Evolutionary conservation across 2,329 filamentous ascomycete species (phyloP).

Genomic region (Dactylellina leptospora): DNA sequence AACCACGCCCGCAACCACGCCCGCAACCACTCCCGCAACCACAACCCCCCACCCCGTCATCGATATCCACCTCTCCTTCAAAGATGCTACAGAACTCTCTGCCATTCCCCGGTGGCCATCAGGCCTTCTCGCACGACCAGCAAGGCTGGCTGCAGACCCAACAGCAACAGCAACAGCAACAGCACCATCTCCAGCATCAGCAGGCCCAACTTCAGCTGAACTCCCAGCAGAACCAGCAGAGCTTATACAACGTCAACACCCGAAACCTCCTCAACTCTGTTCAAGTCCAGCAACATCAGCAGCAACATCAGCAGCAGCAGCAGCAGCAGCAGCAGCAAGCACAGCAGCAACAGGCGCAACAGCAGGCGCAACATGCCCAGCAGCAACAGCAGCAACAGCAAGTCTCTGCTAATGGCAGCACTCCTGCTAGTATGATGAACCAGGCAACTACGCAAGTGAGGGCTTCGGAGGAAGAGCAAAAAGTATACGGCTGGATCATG

Average conservation of each 20-base stretch:
- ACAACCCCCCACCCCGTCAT: constrained; percentile 6
- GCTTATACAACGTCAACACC: constrained; percentile 44
- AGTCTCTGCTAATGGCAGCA: constrained; percentile 62
- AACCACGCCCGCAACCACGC: neutral
- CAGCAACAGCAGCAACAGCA: constrained; percentile 65
- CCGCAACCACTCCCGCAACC: neutral
- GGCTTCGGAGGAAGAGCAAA: constrained; percentile 56
- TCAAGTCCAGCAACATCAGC: constrained; percentile 37
- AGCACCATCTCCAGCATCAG: constrained; percentile 54
- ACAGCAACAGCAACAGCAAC: constrained; percentile 55
- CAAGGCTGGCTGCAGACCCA: constrained; percentile 55
- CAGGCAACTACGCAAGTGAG: constrained; percentile 39
- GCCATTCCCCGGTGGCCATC: constrained; percentile 51
- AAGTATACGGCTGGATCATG: constrained; percentile 57
- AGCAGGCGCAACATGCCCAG: constrained; percentile 21
- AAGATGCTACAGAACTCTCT: constrained; percentile 52
- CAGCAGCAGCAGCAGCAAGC: constrained; percentile 40
- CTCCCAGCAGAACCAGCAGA: constrained; percentile 43
- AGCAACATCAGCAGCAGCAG: constrained; percentile 34
- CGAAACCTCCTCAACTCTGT: constrained; percentile 38
- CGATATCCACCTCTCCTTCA: constrained; percentile 15
- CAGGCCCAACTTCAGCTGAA: constrained; percentile 46
- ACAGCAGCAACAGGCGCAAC: constrained; percentile 31
- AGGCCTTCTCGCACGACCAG: constrained; percentile 56
- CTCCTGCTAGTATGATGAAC: constrained; percentile 54